Evolutionary conservation across 164 flowering plant species (phyloP).

Genomic region (Vitis rotundifolia): DNA sequence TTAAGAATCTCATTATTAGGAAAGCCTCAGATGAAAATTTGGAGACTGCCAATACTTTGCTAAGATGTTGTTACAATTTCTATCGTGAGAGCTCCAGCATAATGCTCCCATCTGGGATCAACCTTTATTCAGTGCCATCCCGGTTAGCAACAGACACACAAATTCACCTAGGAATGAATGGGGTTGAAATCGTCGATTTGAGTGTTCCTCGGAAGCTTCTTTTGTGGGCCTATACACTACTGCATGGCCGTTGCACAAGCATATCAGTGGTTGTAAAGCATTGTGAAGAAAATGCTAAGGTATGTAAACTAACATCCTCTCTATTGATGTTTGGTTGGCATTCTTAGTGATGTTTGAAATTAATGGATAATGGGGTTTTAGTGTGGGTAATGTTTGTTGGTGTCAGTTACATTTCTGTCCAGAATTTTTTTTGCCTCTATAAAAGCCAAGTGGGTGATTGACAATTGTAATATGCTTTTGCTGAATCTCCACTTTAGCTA

Average conservation of each 20-base stretch:
- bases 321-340: not conserved
- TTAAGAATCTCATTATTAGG: slow-evolving; percentile 54
- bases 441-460: no score
- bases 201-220: slow-evolving; percentile 86
- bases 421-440: no score
- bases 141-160: slow-evolving; percentile 42
- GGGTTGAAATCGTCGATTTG: slow-evolving; percentile 66
- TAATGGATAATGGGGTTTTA: not conserved
- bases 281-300: slow-evolving; percentile 92
- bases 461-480: no score
- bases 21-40: slow-evolving; percentile 61
- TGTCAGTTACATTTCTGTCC: not conserved
- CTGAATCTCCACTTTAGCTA: no score
- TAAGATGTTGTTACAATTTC: slow-evolving; percentile 71
- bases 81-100: slow-evolving; percentile 78
- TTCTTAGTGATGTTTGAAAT: not conserved
- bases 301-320: slow-evolving; percentile 18
- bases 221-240: slow-evolving; percentile 87
- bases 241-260: slow-evolving; percentile 72
- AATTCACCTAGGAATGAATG: slow-evolving; percentile 50
- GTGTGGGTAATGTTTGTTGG: not conserved
- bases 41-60: slow-evolving; percentile 63
- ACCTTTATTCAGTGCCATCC: slow-evolving; percentile 60
- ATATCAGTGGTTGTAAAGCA: slow-evolving; percentile 78
- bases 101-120: slow-evolving; percentile 62